A percentile compares a stretch with the other conserved stretches of the same genome.
Evolutionary conservation across 352 stramenopile species (phyloP).

Genomic region (Phytophthora pini): DNA sequence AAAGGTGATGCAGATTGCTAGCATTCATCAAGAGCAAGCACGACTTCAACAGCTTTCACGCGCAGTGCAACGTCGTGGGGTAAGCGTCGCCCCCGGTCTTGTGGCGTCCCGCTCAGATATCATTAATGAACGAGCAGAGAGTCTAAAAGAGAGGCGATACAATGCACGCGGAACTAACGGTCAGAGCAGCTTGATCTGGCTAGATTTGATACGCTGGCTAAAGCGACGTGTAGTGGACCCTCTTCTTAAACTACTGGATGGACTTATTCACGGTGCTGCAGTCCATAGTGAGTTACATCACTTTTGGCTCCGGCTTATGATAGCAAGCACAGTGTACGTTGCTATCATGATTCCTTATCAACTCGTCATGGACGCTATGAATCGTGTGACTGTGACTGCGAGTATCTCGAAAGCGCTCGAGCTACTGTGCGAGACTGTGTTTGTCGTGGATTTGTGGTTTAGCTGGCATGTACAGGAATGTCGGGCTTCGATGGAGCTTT

Average conservation of each 20-base stretch:
- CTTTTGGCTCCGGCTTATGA: conserved; percentile 42
- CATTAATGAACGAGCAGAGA: conserved; percentile 52
- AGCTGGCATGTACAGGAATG: conserved; percentile 63
- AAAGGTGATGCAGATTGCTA: conserved; percentile 61
- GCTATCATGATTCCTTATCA: conserved; percentile 47
- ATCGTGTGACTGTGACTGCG: conserved; percentile 23
- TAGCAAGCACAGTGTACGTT: conserved; percentile 50
- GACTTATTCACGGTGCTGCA: conserved; percentile 43
- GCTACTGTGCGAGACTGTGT: conserved; percentile 49
- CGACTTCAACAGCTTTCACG: conserved; percentile 45
- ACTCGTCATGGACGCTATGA: conserved; percentile 47
- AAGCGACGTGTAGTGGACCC: no score
- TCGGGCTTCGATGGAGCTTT: conserved; percentile 53
- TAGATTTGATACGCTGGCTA: conserved; percentile 37
- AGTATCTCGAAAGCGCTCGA: conserved; percentile 33
- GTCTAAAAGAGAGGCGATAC: background rate
- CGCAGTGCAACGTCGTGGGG: conserved; percentile 41
- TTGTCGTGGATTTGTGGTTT: conserved; percentile 63
- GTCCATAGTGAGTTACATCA: conserved; percentile 53
- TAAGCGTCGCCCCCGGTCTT: no score
- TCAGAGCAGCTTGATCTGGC: conserved; percentile 37
- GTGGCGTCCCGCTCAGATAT: no score
- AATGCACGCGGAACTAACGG: no score
- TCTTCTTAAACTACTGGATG: no score
- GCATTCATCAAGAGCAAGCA: conserved; percentile 51